Evolutionary conservation across 352 stramenopile genomes (phyloP).

Genomic region (Phytophthora pisi): DNA sequence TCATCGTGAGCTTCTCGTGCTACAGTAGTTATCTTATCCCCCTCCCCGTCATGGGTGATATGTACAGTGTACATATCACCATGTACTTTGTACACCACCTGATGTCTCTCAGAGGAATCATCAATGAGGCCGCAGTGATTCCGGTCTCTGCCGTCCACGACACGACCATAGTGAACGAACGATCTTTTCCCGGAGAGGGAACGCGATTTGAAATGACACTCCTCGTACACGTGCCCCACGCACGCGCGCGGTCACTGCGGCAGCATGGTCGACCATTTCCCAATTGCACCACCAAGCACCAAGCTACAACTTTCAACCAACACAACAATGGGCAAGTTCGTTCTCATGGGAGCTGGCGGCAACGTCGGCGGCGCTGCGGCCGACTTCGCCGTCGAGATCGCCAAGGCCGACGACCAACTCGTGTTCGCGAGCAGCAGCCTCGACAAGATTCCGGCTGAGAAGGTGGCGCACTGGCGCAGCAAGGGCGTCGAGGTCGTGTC

Average conservation of each 20-base stretch:
- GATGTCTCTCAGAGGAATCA: neutral
- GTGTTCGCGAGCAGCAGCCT: slow-evolving; percentile 9
- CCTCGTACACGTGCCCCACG: neutral
- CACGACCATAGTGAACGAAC: neutral
- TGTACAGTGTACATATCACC: too few relatives aligned
- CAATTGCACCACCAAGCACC: neutral
- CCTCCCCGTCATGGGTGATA: too few relatives aligned
- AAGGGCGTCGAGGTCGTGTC: slow-evolving; percentile 22
- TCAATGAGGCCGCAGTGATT: neutral
- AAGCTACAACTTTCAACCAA: neutral
- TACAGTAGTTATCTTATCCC: too few relatives aligned
- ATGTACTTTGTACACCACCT: too few relatives aligned
- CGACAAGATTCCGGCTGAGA: neutral
- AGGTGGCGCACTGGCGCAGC: neutral
- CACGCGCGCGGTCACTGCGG: neutral
- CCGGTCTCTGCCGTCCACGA: neutral
- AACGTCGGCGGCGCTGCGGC: slow-evolving; percentile 29
- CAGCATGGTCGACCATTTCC: neutral
- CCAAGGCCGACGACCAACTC: slow-evolving; percentile 12
- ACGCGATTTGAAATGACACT: neutral
- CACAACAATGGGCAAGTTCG: slow-evolving; percentile 21
- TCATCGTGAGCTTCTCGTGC: too few relatives aligned
- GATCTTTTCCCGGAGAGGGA: neutral
- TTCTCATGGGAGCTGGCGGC: slow-evolving; percentile 32
- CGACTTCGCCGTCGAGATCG: slow-evolving; percentile 23